A percentile compares a stretch with the other conserved stretches of the same genome.
phyloP scores from a whole-genome alignment of 2,329 filamentous ascomycete species.

The Colletotrichum costaricense region DNA sequence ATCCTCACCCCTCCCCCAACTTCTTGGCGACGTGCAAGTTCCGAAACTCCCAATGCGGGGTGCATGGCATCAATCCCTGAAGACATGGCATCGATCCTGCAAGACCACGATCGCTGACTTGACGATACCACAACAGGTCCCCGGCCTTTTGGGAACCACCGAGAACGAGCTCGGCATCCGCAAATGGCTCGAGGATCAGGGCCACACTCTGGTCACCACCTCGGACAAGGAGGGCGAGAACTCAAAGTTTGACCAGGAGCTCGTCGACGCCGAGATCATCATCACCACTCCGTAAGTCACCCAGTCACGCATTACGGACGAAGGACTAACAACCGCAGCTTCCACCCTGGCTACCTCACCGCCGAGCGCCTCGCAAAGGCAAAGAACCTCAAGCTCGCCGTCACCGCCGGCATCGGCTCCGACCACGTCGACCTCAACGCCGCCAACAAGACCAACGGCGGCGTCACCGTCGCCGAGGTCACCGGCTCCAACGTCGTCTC shows the following conservation, averaged over 20 bases:
- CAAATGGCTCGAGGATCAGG: constrained; percentile 97
- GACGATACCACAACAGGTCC: constrained; percentile 61
- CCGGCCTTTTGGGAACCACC: constrained; percentile 90
- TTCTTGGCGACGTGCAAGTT: constrained; percentile 11
- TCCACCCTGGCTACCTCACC: constrained; percentile 98
- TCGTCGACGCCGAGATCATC: constrained; percentile 97
- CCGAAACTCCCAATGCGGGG: constrained; percentile 34
- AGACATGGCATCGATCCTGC: background rate
- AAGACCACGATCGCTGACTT: constrained; percentile 2
- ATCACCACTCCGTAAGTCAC: constrained; percentile 90
- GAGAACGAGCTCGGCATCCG: constrained; percentile 98
- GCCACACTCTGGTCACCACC: constrained; percentile 96
- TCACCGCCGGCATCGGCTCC: constrained; percentile 97
- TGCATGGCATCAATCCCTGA: constrained; percentile 26
- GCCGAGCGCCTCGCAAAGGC: constrained; percentile 96
- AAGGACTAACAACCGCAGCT: constrained; percentile 62
- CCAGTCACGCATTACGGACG: too few relatives aligned
- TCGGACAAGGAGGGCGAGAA: constrained; percentile 96
- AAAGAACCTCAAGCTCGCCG: constrained; percentile 97
- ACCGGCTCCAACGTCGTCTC: constrained; percentile 99
- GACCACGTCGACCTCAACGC: constrained; percentile 98
- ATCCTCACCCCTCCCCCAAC: background rate
- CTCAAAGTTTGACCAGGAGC: constrained; percentile 94
- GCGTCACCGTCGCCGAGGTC: constrained; percentile 96
- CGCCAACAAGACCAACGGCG: constrained; percentile 98